Percentiles rank a stretch among this genome's conserved stretches.
Conservation (phyloP, 2,329 filamentous ascomycete species). For the Monilinia polystroma region DNA sequence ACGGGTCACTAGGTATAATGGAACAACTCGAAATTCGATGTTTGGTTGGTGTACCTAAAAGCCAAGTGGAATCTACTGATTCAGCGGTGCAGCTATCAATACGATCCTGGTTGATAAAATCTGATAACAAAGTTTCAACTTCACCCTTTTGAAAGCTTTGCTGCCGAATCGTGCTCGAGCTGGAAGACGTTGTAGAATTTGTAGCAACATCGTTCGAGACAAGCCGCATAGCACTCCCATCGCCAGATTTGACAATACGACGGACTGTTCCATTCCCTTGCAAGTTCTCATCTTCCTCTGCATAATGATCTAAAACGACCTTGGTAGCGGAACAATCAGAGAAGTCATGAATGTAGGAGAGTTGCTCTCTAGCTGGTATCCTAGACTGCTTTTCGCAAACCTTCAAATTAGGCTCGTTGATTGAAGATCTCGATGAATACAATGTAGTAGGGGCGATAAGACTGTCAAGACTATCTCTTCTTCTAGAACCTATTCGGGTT, state of each 20-base stretch:
- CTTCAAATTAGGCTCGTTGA: not conserved
- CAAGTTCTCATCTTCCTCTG: constrained; percentile 28
- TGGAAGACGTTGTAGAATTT: constrained; percentile 1
- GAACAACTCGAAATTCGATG: constrained; percentile 19
- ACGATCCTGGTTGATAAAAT: not conserved
- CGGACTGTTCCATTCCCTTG: constrained; percentile 14
- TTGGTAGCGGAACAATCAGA: constrained; percentile 33
- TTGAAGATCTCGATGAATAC: not conserved
- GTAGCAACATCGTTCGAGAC: constrained; percentile 2
- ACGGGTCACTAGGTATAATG: not conserved
- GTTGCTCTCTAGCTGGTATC: constrained; percentile 20
- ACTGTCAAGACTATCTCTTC: constrained; percentile 3
- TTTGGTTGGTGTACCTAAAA: not conserved
- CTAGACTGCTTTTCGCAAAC: constrained; percentile 17
- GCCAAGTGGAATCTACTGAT: constrained; percentile 1
- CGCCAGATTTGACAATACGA: not conserved
- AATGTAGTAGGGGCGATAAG: constrained; percentile 3
- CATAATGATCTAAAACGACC: constrained; percentile 33
- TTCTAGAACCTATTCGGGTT: not conserved
- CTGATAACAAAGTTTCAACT: not conserved
- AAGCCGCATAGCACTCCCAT: not conserved
- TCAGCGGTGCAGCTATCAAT: not conserved
- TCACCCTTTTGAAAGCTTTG: not conserved
- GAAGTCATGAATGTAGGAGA: constrained; percentile 36
- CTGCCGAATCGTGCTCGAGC: constrained; percentile 9